These are phyloP conservation scores for Dothideomycetes sp. DNA, from an alignment of 2,329 filamentous ascomycete genomes.

Conservation along the genomic window DNA sequence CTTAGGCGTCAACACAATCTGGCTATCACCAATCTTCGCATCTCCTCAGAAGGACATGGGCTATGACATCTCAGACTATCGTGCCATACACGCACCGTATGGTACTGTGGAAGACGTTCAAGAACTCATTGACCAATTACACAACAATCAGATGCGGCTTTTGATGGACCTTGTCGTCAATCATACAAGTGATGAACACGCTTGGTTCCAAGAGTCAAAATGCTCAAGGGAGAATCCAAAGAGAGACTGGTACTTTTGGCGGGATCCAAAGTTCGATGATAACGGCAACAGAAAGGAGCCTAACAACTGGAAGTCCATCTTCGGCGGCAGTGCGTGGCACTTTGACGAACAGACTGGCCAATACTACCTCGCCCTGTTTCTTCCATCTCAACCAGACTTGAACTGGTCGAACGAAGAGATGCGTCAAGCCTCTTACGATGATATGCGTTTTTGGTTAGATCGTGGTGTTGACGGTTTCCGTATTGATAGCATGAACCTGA, in stretches of 20 bases:
- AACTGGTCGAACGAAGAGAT: constrained; percentile 70
- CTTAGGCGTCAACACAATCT: constrained; percentile 34
- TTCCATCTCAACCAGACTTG: constrained; percentile 69
- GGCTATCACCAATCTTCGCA: constrained; percentile 34
- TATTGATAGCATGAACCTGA: constrained; percentile 21
- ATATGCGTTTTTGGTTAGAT: constrained; percentile 60
- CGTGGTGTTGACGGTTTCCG: constrained; percentile 50
- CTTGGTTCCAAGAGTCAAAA: constrained; percentile 60
- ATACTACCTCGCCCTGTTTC: constrained; percentile 71
- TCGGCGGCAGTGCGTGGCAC: constrained; percentile 54
- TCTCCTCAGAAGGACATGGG: constrained; percentile 36
- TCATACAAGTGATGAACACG: constrained; percentile 37
- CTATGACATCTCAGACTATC: constrained; percentile 32
- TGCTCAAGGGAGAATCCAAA: constrained; percentile 53
- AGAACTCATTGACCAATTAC: constrained; percentile 27
- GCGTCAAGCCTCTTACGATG: constrained; percentile 59
- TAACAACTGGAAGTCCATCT: constrained; percentile 63
- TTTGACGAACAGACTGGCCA: constrained; percentile 64
- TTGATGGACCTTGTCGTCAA: constrained; percentile 34
- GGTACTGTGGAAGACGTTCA: constrained; percentile 34
- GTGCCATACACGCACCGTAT: constrained; percentile 31
- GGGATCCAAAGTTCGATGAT: constrained; percentile 27
- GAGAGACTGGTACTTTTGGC: constrained; percentile 60
- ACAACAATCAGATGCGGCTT: constrained; percentile 29
- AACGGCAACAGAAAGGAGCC: constrained; percentile 58